Evolutionary conservation across 2,329 filamentous ascomycete genomes (phyloP).

Genomic region (Aspergillus novoparasiticus): DNA sequence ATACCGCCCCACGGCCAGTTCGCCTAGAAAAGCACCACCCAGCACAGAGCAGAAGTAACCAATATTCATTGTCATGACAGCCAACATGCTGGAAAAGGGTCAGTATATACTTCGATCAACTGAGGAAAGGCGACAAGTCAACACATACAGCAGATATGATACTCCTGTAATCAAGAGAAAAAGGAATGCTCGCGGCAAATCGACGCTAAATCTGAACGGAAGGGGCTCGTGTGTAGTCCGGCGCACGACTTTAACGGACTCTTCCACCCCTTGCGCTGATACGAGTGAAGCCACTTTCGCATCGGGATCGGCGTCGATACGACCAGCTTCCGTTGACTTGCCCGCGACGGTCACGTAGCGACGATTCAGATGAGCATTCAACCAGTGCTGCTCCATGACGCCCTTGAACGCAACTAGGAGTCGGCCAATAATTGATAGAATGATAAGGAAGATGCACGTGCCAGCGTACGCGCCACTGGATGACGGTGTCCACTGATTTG

Average conservation of each 20-base stretch:
- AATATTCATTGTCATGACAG: slow-evolving; percentile 86
- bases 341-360: slow-evolving; percentile 76
- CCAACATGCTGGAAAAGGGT: slow-evolving; percentile 70
- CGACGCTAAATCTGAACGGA: slow-evolving; percentile 81
- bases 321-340: slow-evolving; percentile 61
- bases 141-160: slow-evolving; percentile 80
- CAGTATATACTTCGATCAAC: not conserved
- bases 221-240: slow-evolving; percentile 54
- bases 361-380: slow-evolving; percentile 70
- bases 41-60: slow-evolving; percentile 84
- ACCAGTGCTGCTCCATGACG: slow-evolving; percentile 64
- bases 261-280: slow-evolving; percentile 77
- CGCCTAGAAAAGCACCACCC: slow-evolving; percentile 79
- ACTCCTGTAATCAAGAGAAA: slow-evolving; percentile 74
- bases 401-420: slow-evolving; percentile 70
- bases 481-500: slow-evolving; percentile 71
- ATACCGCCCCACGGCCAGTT: slow-evolving; percentile 76
- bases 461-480: slow-evolving; percentile 75
- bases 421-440: slow-evolving; percentile 71
- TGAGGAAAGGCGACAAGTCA: not conserved
- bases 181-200: slow-evolving; percentile 71
- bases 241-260: slow-evolving; percentile 74
- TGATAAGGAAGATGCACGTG: slow-evolving; percentile 87
- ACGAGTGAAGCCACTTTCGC: slow-evolving; percentile 67
- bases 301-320: slow-evolving; percentile 60